Percentiles rank a stretch among this genome's conserved stretches.
Conservation (phyloP, 129 eudicot species). For the Apium graveolens region DNA sequence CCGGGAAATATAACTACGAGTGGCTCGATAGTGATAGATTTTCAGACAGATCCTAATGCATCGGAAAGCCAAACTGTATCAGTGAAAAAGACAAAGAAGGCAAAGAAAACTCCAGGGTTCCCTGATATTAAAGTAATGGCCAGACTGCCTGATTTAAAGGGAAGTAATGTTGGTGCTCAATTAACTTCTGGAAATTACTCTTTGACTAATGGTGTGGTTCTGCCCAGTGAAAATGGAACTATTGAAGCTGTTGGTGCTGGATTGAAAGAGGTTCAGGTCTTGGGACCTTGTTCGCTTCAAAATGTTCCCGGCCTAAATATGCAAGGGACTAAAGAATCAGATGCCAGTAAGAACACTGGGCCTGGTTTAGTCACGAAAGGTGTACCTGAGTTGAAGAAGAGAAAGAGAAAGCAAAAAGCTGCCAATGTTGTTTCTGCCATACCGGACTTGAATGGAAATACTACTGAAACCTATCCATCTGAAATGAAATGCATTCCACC, state of each 20-base stretch:
- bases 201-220: not conserved
- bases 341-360: constrained; percentile 18
- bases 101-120: constrained; percentile 7
- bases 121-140: constrained; percentile 9
- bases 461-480: constrained; percentile 14
- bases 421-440: constrained; percentile 20
- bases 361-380: constrained; percentile 9
- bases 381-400: constrained; percentile 25
- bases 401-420: constrained; percentile 45
- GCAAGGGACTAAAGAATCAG: constrained; percentile 5
- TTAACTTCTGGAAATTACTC: not conserved
- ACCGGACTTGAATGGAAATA: constrained; percentile 54
- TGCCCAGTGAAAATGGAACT: constrained; percentile 2
- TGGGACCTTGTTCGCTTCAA: constrained; percentile 11
- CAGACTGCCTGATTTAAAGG: constrained; percentile 12
- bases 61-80: constrained; percentile 4
- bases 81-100: constrained; percentile 9
- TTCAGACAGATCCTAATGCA: constrained; percentile 6
- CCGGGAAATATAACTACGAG: constrained; percentile 6
- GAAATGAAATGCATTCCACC: too few relatives aligned
- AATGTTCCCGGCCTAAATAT: constrained; percentile 14
- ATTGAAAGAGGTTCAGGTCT: constrained; percentile 2
- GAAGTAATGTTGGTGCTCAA: constrained; percentile 2
- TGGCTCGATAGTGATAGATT: constrained; percentile 12
- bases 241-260: not conserved